These are phyloP conservation scores for Lactarius indigo DNA, from an alignment of 768 basidiomycete genomes.

Conservation along the genomic window DNA sequence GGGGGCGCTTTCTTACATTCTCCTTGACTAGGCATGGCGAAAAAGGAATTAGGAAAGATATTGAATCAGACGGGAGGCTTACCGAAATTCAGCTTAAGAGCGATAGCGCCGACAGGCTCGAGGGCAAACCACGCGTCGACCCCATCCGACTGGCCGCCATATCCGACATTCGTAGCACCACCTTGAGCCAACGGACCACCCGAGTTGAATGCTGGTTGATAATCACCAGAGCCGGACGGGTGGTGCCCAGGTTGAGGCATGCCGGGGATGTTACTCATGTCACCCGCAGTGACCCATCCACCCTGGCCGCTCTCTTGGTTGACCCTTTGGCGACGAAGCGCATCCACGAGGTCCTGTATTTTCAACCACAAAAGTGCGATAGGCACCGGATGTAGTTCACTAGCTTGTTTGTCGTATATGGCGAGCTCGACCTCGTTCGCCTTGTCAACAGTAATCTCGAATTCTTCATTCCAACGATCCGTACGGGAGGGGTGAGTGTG, in stretches of 20 bases:
- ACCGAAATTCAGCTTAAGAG: conserved; percentile 90
- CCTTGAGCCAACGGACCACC: background rate
- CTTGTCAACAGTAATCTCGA: conserved; percentile 95
- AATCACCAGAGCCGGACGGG: conserved; percentile 23
- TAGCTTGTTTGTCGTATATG: conserved; percentile 87
- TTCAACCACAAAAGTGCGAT: conserved; percentile 95
- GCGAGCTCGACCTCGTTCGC: conserved; percentile 98
- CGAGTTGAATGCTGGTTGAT: conserved; percentile 14
- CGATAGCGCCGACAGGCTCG: conserved; percentile 93
- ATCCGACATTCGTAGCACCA: conserved; percentile 10
- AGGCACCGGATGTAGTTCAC: conserved; percentile 76
- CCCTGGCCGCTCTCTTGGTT: conserved; percentile 81
- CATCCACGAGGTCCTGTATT: conserved; percentile 91
- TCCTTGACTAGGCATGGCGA: conserved; percentile 73
- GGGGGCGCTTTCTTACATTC: conserved; percentile 92
- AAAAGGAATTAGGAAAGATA: conserved; percentile 15
- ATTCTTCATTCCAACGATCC: conserved; percentile 97
- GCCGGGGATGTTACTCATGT: conserved; percentile 51
- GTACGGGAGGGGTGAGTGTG: conserved; percentile 90
- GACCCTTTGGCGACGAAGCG: conserved; percentile 88
- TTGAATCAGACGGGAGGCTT: conserved; percentile 34
- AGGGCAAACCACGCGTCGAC: conserved; percentile 97
- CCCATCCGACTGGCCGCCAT: conserved; percentile 52
- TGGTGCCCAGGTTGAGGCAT: conserved; percentile 21
- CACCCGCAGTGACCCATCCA: conserved; percentile 94